Evolutionary conservation across 345 rosid species (phyloP), one percentile per base, ranked within the genome.

Genomic region (Aethionema arabicum): DNA sequence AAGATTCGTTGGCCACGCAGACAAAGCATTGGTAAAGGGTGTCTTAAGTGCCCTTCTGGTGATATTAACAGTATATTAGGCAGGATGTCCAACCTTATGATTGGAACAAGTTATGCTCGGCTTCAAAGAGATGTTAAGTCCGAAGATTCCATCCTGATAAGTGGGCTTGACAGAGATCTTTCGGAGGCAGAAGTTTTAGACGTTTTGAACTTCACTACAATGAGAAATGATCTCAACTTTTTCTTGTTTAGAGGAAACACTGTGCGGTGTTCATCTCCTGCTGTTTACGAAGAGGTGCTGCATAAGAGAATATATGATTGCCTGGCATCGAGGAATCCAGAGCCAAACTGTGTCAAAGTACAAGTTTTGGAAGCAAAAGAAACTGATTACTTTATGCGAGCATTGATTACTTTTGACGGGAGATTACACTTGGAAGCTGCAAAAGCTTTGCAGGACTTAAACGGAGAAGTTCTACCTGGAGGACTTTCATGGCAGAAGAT

Each of bases 381-480:
- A 11, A 76, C 61, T 56, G 87, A 74, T 52, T 35, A 65, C 52
- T 77, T 61, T 58, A 72, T 72, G 76, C 77, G 56, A 78, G 95
- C 95, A 8, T 32, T 59, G 43, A 79, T 92, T 61, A 83, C 67
- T 51, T 92, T 92, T 42, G 96, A 86, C 69, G 89, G 95, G 55
- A 82, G 85, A 67, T 74, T 83, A 44, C 96, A 88, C 79, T 73
- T 92, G 81, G 96, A 92, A 82, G 98, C 95, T 32, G 95, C 98
- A 40, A 85, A 77, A 79, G 98, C 98, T 61, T 69, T 88, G 83
- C 81, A 91, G 73, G 91, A 85, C 67, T 69, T 91, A 44, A 80
- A 83, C 56, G 91, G 95, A 48, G 79, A 79, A 65, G 87, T 77
- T 14, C 66, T 86, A 63, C 80, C 85, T 72, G 90, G 88, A 45